Conservation (phyloP, 192 early-diverging fungal species). For the Jimgerdemannia flammicorona region DNA sequence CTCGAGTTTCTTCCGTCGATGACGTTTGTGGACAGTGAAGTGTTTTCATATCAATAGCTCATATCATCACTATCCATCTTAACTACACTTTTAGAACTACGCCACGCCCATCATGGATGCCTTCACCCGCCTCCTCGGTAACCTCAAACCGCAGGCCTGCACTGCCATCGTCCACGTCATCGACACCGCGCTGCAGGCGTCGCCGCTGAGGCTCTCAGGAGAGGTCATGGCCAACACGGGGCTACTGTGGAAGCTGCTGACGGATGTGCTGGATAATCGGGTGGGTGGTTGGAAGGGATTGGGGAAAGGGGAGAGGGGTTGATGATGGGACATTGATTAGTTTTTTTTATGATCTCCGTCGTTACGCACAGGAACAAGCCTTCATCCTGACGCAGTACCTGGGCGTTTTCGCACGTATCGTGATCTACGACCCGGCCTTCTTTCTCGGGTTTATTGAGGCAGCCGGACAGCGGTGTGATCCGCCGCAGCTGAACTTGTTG, state of each 20-base stretch:
- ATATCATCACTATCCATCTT: no score
- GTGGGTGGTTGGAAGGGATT: slow-evolving; percentile 20
- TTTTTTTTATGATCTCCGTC: not conserved
- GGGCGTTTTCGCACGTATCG: slow-evolving; percentile 56
- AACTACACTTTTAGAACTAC: slow-evolving; percentile 21
- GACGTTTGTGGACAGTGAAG: not conserved
- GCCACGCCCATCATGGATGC: slow-evolving; percentile 32
- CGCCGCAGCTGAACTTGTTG: slow-evolving; percentile 36
- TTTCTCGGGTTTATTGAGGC: slow-evolving; percentile 45
- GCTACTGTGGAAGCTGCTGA: slow-evolving; percentile 52
- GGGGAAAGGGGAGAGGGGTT: not conserved
- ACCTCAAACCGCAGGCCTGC: slow-evolving; percentile 56
- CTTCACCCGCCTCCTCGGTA: slow-evolving; percentile 46
- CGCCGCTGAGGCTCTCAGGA: slow-evolving; percentile 39
- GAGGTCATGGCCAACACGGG: slow-evolving; percentile 51
- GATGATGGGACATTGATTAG: not conserved
- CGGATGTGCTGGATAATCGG: slow-evolving; percentile 47
- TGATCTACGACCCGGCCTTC: slow-evolving; percentile 51
- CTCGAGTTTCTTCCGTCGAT: not conserved
- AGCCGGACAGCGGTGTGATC: slow-evolving; percentile 41
- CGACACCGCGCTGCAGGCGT: slow-evolving; percentile 49
- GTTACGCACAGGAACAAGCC: slow-evolving; percentile 33
- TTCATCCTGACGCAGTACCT: slow-evolving; percentile 63
- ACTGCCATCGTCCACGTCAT: slow-evolving; percentile 56
- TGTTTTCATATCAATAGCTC: slow-evolving; percentile 5